These are phyloP conservation scores for Reticulascus tulasneorum DNA, from an alignment of 2,329 filamentous ascomycete genomes.

Conservation along the genomic window DNA sequence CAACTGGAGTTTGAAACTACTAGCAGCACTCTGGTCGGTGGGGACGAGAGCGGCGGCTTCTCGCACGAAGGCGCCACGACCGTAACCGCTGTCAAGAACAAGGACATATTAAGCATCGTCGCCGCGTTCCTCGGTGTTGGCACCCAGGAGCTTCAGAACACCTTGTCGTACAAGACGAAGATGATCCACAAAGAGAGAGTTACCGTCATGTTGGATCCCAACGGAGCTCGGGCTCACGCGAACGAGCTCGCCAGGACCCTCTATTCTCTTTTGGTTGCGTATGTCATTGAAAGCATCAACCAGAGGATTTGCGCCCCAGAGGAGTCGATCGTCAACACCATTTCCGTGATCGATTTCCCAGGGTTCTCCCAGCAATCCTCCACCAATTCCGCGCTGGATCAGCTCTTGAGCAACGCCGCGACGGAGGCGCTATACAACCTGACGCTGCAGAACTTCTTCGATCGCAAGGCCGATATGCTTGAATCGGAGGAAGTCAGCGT, in stretches of 20 bases:
- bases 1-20: constrained; percentile 90
- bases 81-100: constrained; percentile 86
- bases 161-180: constrained; percentile 93
- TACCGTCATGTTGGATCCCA: constrained; percentile 96
- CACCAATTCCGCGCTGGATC: constrained; percentile 82
- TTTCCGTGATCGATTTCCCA: constrained; percentile 94
- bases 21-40: constrained; percentile 71
- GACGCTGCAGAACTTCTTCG: constrained; percentile 92
- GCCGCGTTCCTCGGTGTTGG: constrained; percentile 93
- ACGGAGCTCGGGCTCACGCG: constrained; percentile 83
- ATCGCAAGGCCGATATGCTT: constrained; percentile 85
- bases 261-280: constrained; percentile 90
- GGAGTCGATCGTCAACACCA: constrained; percentile 85
- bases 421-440: constrained; percentile 91
- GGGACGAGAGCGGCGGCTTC: constrained; percentile 92
- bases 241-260: constrained; percentile 91
- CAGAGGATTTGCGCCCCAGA: constrained; percentile 82
- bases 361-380: constrained; percentile 83
- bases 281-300: constrained; percentile 90
- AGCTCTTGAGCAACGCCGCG: constrained; percentile 91
- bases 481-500: constrained; percentile 92
- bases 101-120: constrained; percentile 78
- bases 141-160: constrained; percentile 76
- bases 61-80: constrained; percentile 90
- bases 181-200: constrained; percentile 94